Base-by-base conservation (phyloP, 495 filamentous ascomycete species). In the Copromyces sp. region DNA sequence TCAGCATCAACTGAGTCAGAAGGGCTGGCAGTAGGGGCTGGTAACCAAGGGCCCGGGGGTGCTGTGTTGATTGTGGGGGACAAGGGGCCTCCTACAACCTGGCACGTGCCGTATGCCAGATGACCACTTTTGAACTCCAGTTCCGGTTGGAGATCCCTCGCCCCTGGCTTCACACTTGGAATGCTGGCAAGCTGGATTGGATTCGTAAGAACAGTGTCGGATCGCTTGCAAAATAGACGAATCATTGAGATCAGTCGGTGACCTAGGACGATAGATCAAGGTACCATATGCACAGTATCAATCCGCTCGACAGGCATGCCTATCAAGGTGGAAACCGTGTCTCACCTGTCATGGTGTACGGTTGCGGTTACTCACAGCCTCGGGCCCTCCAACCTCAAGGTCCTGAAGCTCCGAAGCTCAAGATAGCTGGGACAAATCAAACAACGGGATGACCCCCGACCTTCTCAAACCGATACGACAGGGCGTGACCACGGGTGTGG, bases 51-150 rank as follows among this genome's bases (percentile, higher is more conserved):
- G 53, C 24, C 29, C 29, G 45, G 45, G n/a, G 12, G 29, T 61
- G 53, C 53, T 61, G 12, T 59, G 47, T 32, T 59, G 11, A 59
- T 59, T 59, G 47, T 35, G 53, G 29, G 53, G 53, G 53, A 65
- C 53, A 65, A 65, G 53, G 29, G 29, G 14, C 29, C 14, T 65
- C 53, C 53, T 61, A 35, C 29, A 61, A 68, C 9, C 71, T 38
- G 38, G 73, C 75, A 76, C 71, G 73, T 76, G 73, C 69, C 35
- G 69, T 3, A 47, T 40, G 69, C 74, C 73, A 73, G 73, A 65
- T 76, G 75, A 76, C 75, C 75, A 44, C 11, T 74, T 71, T 71
- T 45, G 53, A 65, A 16, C 32, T 44, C 71, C 44, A 37, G 41
- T 37, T 71, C 41, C 47, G 4, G 61, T 29, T 71, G 73, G 75